Evolutionary conservation across 768 basidiomycete species (phyloP).

Genomic region (Calocera cornea): DNA sequence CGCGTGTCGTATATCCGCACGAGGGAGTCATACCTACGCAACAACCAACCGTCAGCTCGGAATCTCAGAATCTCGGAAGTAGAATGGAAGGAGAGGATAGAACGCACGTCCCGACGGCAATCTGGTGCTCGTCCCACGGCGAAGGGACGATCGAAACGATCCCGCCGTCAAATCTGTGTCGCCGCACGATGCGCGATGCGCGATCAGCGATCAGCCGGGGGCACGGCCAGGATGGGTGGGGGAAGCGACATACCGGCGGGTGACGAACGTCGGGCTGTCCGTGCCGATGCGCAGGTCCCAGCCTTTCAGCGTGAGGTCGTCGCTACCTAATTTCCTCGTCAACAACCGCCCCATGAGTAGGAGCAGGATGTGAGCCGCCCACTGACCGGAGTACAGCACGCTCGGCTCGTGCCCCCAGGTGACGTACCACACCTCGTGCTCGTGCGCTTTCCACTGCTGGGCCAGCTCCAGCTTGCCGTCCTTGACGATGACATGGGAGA

Average conservation of each 20-base stretch:
- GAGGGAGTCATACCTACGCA: slow-evolving; percentile 61
- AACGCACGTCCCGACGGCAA: neutral
- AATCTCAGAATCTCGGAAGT: neutral
- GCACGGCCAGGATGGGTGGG: too few relatives aligned
- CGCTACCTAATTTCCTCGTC: neutral
- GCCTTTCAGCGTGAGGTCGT: neutral
- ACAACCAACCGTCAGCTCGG: too few relatives aligned
- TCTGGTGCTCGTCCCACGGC: neutral
- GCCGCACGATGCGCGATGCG: too few relatives aligned
- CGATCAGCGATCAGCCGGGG: too few relatives aligned
- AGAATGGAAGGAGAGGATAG: neutral
- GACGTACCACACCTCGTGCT: neutral
- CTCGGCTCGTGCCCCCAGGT: neutral
- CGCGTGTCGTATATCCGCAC: slow-evolving; percentile 76
- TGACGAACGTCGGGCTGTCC: neutral
- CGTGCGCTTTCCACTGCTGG: neutral
- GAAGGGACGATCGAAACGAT: neutral
- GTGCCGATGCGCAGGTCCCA: neutral
- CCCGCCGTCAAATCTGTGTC: neutral
- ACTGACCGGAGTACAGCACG: neutral
- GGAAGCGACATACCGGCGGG: neutral
- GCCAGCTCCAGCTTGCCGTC: neutral
- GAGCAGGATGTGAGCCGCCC: neutral
- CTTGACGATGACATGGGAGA: neutral
- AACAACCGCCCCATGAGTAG: neutral